Conservation (phyloP, 345 rosid genomes). For the Ceriops tagal region DNA sequence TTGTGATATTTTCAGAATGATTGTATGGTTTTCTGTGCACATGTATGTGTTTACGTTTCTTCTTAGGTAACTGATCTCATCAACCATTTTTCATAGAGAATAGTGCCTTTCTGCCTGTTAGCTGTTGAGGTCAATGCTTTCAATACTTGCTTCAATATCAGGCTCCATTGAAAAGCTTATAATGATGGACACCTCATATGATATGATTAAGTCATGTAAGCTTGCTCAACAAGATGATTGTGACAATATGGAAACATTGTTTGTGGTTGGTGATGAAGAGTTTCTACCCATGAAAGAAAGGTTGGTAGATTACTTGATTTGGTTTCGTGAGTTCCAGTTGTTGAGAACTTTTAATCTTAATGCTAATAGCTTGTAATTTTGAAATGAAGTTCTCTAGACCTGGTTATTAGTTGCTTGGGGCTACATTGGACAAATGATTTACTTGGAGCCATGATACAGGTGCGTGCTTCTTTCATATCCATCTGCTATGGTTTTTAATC, state of each 20-base stretch:
- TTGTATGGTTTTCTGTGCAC: too few relatives aligned
- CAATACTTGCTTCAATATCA: slow-evolving; percentile 18
- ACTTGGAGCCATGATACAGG: slow-evolving; percentile 99
- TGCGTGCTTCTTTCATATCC: slow-evolving; percentile 16
- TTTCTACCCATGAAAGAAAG: slow-evolving; percentile 82
- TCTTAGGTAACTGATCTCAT: not conserved
- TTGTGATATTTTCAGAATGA: too few relatives aligned
- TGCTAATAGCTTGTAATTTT: slow-evolving; percentile 23
- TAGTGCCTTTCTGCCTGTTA: not conserved
- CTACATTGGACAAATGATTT: slow-evolving; percentile 99
- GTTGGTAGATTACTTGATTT: slow-evolving; percentile 27
- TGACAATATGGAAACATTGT: slow-evolving; percentile 53
- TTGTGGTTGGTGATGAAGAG: slow-evolving; percentile 89
- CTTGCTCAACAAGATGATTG: slow-evolving; percentile 36
- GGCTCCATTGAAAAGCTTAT: slow-evolving; percentile 83
- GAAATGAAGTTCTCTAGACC: slow-evolving; percentile 75
- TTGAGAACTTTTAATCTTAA: slow-evolving; percentile 3
- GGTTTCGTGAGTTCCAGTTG: not conserved
- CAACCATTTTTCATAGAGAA: not conserved
- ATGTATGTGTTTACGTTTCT: too few relatives aligned
- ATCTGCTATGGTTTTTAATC: not conserved
- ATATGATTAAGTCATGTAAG: slow-evolving; percentile 73
- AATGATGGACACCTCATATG: slow-evolving; percentile 90
- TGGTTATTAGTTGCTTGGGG: slow-evolving; percentile 86
- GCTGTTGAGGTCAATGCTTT: not conserved